phyloP scores from a whole-genome alignment of 1,139 yeast species.

The Yamadazyma jaroonii region DNA sequence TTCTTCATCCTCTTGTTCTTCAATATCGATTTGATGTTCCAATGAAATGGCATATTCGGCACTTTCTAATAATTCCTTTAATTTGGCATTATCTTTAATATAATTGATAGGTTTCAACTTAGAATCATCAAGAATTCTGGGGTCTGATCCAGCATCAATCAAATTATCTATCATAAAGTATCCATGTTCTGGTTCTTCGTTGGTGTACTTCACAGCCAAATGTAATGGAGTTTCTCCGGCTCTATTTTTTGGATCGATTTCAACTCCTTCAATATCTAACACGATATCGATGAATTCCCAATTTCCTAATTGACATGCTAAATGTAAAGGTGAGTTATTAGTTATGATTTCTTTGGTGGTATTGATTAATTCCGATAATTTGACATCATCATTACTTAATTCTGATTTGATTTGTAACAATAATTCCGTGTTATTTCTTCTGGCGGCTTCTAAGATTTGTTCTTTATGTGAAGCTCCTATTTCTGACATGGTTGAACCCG shows the following conservation, averaged over 20 bases:
- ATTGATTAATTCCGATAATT: constrained; percentile 64
- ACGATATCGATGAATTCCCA: constrained; percentile 83
- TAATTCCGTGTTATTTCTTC: constrained; percentile 84
- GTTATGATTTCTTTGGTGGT: constrained; percentile 66
- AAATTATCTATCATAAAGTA: constrained; percentile 74
- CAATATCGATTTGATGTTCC: constrained; percentile 29
- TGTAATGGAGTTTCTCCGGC: constrained; percentile 91
- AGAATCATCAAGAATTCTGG: constrained; percentile 41
- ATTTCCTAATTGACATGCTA: constrained; percentile 78
- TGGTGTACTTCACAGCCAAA: constrained; percentile 72
- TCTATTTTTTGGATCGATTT: constrained; percentile 75
- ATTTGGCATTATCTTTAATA: constrained; percentile 49
- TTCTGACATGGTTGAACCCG: constrained; percentile 5
- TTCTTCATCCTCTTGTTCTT: constrained; percentile 19
- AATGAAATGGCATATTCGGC: constrained; percentile 70
- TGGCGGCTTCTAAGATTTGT: constrained; percentile 81
- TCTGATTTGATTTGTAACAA: constrained; percentile 54
- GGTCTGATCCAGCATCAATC: constrained; percentile 91
- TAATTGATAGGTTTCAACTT: constrained; percentile 74
- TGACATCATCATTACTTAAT: constrained; percentile 40
- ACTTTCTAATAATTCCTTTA: constrained; percentile 66
- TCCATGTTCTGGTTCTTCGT: constrained; percentile 84
- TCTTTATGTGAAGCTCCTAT: constrained; percentile 75
- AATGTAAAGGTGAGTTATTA: constrained; percentile 80
- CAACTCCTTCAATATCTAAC: constrained; percentile 87